Conservation (phyloP, 2,329 filamentous ascomycete genomes). For the Diaporthe australafricana region DNA sequence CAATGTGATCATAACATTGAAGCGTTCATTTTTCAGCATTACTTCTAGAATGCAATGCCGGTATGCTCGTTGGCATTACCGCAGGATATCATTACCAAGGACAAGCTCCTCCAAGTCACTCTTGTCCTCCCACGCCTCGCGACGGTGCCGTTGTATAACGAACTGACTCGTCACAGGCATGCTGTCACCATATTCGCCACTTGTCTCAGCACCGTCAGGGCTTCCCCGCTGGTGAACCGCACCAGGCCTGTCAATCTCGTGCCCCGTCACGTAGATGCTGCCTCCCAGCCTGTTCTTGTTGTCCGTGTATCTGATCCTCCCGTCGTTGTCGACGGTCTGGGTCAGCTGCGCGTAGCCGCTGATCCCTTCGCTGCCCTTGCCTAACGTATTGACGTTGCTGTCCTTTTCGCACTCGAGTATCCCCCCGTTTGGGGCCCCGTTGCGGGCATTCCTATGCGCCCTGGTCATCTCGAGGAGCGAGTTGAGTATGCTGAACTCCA, state of each 20-base stretch:
- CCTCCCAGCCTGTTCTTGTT: background rate
- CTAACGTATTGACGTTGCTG: background rate
- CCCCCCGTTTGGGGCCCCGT: background rate
- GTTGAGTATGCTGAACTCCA: conserved; percentile 51
- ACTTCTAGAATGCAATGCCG: conserved; percentile 3
- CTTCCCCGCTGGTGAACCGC: conserved; percentile 1
- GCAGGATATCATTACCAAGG: conserved; percentile 27
- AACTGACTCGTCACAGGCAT: conserved; percentile 4
- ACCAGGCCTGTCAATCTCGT: background rate
- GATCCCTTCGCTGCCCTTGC: background rate
- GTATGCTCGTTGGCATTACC: background rate
- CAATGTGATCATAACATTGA: background rate
- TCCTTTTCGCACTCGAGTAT: background rate
- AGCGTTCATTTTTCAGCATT: background rate
- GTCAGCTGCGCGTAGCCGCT: conserved; percentile 17
- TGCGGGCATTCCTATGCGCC: conserved; percentile 14
- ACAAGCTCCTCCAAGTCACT: conserved; percentile 23
- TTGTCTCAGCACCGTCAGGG: background rate
- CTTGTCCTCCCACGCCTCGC: conserved; percentile 21
- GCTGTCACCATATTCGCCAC: conserved; percentile 14
- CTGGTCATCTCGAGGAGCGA: conserved; percentile 45
- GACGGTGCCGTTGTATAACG: background rate
- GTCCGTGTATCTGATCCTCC: conserved; percentile 5
- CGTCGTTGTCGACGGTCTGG: conserved; percentile 18
- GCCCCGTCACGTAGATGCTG: background rate